phyloP scores from a whole-genome alignment of 179 eudicot species.

The Monotropa hypopitys region DNA sequence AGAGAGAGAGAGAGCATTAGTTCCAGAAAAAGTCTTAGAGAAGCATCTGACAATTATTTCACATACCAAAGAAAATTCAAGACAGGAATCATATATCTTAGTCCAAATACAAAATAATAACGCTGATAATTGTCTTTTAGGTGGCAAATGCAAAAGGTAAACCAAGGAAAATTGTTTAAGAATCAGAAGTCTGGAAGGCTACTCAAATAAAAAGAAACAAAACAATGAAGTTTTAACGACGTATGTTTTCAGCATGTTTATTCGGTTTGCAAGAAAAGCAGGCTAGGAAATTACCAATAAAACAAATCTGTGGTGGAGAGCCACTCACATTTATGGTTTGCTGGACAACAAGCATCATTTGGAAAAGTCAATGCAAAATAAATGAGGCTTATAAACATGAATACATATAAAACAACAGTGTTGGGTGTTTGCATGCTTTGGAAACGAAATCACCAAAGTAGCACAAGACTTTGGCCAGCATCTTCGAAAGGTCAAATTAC shows the following conservation, averaged over 20 bases:
- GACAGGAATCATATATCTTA: background rate
- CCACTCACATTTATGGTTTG: too few relatives aligned
- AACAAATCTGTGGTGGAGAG: background rate
- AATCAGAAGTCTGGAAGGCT: background rate
- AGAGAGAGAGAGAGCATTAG: slow-evolving; percentile 1
- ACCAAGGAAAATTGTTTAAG: background rate
- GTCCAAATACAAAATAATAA: background rate
- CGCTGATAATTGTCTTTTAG: background rate
- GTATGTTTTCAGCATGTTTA: background rate
- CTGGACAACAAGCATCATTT: background rate
- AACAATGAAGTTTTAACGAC: background rate
- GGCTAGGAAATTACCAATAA: background rate
- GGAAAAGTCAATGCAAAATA: background rate
- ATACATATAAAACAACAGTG: background rate
- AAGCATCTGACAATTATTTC: background rate
- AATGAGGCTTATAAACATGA: background rate
- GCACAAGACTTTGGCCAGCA: too few relatives aligned
- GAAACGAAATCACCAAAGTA: too few relatives aligned
- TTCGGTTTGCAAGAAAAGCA: background rate
- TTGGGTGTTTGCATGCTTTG: too few relatives aligned
- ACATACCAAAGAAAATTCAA: background rate
- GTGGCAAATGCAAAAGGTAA: background rate
- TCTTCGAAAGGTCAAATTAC: too few relatives aligned
- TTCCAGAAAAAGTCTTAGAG: background rate
- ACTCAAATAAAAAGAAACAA: background rate